Evolutionary conservation across 2,329 filamentous ascomycete genomes (phyloP).

Genomic region (Pseudocercospora eumusae): DNA sequence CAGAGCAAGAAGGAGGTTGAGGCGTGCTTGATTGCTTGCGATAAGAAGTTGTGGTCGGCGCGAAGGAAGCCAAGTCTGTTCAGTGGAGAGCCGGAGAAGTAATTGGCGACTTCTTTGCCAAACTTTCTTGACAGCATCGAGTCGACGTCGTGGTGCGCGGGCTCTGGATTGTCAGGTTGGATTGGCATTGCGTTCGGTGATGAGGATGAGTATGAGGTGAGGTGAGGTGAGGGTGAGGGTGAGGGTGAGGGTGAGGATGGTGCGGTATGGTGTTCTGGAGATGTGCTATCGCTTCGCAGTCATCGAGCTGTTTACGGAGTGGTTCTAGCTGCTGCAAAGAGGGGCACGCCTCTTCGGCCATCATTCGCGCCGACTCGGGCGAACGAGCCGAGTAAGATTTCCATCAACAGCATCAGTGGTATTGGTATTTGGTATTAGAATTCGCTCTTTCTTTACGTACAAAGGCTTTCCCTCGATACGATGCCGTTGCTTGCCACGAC

Average conservation of each 20-base stretch:
- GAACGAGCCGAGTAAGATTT: not conserved
- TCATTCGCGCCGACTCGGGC: not conserved
- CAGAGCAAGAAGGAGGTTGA: constrained; percentile 74
- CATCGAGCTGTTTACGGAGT: not conserved
- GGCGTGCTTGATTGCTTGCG: constrained; percentile 65
- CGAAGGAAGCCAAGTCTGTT: constrained; percentile 81
- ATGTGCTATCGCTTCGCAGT: not conserved
- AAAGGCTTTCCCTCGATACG: no score
- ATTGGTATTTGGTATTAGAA: not conserved
- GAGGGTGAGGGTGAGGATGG: not conserved
- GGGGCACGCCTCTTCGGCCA: not conserved
- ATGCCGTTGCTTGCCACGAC: no score
- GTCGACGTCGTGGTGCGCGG: constrained; percentile 60
- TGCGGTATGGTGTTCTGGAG: not conserved
- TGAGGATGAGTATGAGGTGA: not conserved
- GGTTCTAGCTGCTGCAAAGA: not conserved
- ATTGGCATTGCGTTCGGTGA: constrained; percentile 18
- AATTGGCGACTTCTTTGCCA: constrained; percentile 78
- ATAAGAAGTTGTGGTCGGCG: constrained; percentile 68
- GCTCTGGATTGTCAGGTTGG: constrained; percentile 56
- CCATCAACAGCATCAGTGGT: not conserved
- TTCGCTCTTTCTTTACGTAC: no score
- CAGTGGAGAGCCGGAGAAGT: constrained; percentile 74
- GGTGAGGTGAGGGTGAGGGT: no score
- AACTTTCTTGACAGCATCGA: constrained; percentile 76